Evolutionary conservation across 495 filamentous ascomycete genomes (phyloP).

Genomic region (Neurospora terricola): DNA sequence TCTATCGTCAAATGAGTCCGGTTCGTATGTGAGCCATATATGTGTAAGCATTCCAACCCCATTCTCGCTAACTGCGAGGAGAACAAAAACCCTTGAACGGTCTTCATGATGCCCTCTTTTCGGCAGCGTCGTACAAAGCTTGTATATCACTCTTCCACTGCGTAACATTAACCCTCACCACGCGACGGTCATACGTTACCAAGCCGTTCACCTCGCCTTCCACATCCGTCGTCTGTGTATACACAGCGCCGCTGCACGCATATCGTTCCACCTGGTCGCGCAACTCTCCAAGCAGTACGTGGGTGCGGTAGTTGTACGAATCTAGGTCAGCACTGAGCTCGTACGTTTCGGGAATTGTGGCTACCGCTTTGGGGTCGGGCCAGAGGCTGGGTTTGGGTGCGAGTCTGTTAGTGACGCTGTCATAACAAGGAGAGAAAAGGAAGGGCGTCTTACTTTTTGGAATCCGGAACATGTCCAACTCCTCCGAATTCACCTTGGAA

Average conservation of each 20-base stretch:
- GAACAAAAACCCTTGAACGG: neutral
- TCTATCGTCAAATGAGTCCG: neutral
- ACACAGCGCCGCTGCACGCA: slow-evolving; percentile 49
- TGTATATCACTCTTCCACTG: slow-evolving; percentile 54
- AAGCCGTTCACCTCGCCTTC: slow-evolving; percentile 68
- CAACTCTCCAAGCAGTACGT: slow-evolving; percentile 42
- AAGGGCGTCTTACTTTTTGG: slow-evolving; percentile 27
- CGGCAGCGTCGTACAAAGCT: slow-evolving; percentile 47
- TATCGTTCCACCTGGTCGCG: slow-evolving; percentile 45
- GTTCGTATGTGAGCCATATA: neutral
- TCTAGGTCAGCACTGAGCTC: slow-evolving; percentile 48
- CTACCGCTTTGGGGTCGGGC: slow-evolving; percentile 46
- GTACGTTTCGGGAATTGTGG: slow-evolving; percentile 54
- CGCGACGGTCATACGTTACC: slow-evolving; percentile 52
- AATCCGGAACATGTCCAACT: slow-evolving; percentile 50
- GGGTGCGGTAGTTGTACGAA: slow-evolving; percentile 55
- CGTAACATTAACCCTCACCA: slow-evolving; percentile 41
- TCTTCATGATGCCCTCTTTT: slow-evolving; percentile 4
- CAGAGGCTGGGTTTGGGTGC: slow-evolving; percentile 27
- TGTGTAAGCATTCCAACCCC: neutral
- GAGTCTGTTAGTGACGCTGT: slow-evolving; percentile 7
- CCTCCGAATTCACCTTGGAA: slow-evolving; percentile 64
- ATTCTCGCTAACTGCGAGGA: neutral
- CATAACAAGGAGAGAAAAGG: too few relatives aligned
- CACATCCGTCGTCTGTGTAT: slow-evolving; percentile 62